A percentile compares a stretch with the other conserved stretches of the same genome.
Conservation (phyloP, 257 asterid genomes). For the Penstemon barbatus region DNA sequence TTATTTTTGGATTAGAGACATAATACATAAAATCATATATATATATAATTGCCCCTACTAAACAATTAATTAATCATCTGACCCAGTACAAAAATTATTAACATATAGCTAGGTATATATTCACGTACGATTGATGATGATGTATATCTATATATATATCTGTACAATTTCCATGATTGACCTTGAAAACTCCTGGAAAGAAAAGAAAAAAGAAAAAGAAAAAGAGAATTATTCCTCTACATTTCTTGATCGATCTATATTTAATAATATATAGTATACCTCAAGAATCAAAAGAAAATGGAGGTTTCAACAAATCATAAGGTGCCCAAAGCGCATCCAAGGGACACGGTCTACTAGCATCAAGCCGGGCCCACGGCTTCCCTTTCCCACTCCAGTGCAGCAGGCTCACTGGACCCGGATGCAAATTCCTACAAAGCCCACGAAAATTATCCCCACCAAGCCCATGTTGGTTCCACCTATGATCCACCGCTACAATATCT, state of each 20-base stretch:
- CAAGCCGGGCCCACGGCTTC: slow-evolving; percentile 51
- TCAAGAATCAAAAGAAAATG: slow-evolving; percentile 37
- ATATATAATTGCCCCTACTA: too few relatives aligned
- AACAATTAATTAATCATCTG: neutral
- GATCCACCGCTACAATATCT: slow-evolving; percentile 44
- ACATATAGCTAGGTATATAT: neutral
- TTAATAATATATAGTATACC: neutral
- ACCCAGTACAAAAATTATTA: neutral
- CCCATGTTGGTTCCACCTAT: slow-evolving; percentile 50
- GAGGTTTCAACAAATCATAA: slow-evolving; percentile 39
- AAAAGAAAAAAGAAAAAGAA: neutral
- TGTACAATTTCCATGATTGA: slow-evolving; percentile 2
- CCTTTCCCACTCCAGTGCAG: slow-evolving; percentile 58
- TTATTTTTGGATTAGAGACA: too few relatives aligned
- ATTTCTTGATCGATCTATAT: neutral
- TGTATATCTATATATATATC: neutral
- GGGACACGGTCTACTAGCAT: slow-evolving; percentile 44
- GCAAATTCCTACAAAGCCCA: slow-evolving; percentile 43
- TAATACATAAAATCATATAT: too few relatives aligned
- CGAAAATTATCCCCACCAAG: slow-evolving; percentile 47
- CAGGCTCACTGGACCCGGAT: slow-evolving; percentile 45
- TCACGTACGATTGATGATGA: neutral
- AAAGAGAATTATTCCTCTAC: neutral
- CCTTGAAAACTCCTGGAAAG: slow-evolving; percentile 8
- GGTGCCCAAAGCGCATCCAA: slow-evolving; percentile 60